phyloP scores from a whole-genome alignment of 2,329 filamentous ascomycete genomes.

The Diplodia mutila region DNA sequence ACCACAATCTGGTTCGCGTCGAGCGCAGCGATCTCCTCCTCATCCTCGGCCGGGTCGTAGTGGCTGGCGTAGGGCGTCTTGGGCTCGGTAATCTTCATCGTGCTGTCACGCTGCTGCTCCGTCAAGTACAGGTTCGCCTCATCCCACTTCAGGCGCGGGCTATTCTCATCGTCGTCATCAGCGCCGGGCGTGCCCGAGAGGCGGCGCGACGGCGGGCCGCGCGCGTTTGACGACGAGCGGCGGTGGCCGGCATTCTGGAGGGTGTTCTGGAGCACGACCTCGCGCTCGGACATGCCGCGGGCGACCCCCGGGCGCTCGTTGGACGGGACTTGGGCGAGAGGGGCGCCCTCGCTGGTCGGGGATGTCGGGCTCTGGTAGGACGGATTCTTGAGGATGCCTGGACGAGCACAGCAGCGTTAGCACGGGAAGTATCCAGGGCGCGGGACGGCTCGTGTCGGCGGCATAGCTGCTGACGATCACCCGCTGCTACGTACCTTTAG shows the following conservation, averaged over 20 bases:
- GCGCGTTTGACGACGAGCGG: constrained; percentile 75
- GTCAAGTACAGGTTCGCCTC: constrained; percentile 97
- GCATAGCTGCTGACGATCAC: not conserved
- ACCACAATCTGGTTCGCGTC: constrained; percentile 73
- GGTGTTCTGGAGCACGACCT: constrained; percentile 91
- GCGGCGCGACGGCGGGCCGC: constrained; percentile 71
- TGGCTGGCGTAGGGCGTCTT: constrained; percentile 96
- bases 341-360: constrained; percentile 47
- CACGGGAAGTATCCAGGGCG: constrained; percentile 6
- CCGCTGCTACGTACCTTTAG: constrained; percentile 43
- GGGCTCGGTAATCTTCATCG: constrained; percentile 99
- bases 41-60: constrained; percentile 88
- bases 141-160: constrained; percentile 92
- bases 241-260: constrained; percentile 90
- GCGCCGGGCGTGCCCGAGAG: constrained; percentile 62
- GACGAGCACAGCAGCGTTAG: constrained; percentile 20
- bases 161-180: constrained; percentile 61
- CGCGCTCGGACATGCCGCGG: constrained; percentile 71
- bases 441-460: not conserved
- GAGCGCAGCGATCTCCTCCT: constrained; percentile 67
- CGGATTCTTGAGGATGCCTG: constrained; percentile 90
- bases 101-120: constrained; percentile 90
- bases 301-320: constrained; percentile 48
- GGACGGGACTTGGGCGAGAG: constrained; percentile 39
- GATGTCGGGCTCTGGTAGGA: constrained; percentile 57